phyloP scores from a whole-genome alignment of 805 yeast species.

The Sugiyamaella smithiae region DNA sequence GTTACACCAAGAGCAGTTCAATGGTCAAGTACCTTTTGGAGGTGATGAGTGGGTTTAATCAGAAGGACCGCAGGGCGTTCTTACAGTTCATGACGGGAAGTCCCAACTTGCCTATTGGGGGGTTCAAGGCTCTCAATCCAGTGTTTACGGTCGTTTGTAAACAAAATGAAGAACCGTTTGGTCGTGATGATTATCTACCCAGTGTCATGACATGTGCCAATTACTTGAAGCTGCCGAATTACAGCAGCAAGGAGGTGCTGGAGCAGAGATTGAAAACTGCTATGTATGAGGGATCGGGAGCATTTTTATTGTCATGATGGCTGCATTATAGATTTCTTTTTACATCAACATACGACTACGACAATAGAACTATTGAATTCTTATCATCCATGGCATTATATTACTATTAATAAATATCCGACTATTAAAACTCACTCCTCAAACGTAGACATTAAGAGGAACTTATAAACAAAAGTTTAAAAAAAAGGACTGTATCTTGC shows the following conservation, averaged over 20 bases:
- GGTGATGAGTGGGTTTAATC: slow-evolving; percentile 54
- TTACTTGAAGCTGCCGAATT: slow-evolving; percentile 84
- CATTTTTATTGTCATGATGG: slow-evolving; percentile 70
- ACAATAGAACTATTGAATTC: too few relatives aligned
- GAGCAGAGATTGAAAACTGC: slow-evolving; percentile 61
- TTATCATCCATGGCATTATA: too few relatives aligned
- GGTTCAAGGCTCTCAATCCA: slow-evolving; percentile 79
- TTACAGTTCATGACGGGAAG: slow-evolving; percentile 90
- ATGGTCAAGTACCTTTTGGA: slow-evolving; percentile 60
- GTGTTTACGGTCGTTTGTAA: slow-evolving; percentile 84
- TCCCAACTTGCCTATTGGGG: slow-evolving; percentile 91
- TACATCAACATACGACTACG: too few relatives aligned
- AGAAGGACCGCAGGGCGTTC: slow-evolving; percentile 63
- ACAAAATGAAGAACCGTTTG: slow-evolving; percentile 61
- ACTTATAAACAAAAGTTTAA: too few relatives aligned
- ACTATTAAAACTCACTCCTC: too few relatives aligned
- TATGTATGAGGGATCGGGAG: slow-evolving; percentile 82
- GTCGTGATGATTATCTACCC: slow-evolving; percentile 80
- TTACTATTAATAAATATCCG: too few relatives aligned
- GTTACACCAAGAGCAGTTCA: slow-evolving; percentile 68
- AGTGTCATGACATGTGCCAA: slow-evolving; percentile 99
- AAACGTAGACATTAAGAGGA: too few relatives aligned
- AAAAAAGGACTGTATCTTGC: too few relatives aligned
- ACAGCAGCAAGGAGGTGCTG: slow-evolving; percentile 62
- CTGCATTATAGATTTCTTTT: slow-evolving; percentile 1